Conservation (phyloP, 495 filamentous ascomycete species). For the Aspergillus saccharolyticus region DNA sequence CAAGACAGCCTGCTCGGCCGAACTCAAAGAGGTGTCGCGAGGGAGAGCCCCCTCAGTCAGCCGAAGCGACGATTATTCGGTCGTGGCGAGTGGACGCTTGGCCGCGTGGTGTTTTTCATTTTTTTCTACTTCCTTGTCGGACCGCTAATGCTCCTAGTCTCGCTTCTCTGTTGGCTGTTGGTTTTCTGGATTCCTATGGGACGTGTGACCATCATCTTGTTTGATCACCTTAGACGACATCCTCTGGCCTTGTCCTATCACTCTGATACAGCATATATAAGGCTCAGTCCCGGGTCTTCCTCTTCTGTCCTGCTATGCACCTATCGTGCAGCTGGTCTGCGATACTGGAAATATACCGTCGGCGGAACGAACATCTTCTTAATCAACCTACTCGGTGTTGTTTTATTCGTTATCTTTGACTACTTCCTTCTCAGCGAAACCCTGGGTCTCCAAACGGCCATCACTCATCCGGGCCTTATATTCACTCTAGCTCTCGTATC, state of each 20-base stretch:
- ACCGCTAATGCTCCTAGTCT: slow-evolving; percentile 81
- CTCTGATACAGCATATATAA: slow-evolving; percentile 71
- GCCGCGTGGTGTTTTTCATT: slow-evolving; percentile 89
- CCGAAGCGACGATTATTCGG: slow-evolving; percentile 89
- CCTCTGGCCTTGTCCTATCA: slow-evolving; percentile 91
- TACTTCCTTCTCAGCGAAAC: slow-evolving; percentile 68
- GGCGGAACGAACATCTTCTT: slow-evolving; percentile 99
- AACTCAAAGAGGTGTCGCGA: slow-evolving; percentile 44
- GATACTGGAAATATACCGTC: slow-evolving; percentile 99
- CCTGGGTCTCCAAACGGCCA: slow-evolving; percentile 61
- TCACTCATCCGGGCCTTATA: slow-evolving; percentile 78
- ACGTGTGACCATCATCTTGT: slow-evolving; percentile 83
- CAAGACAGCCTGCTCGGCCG: slow-evolving; percentile 85
- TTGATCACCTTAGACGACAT: slow-evolving; percentile 88
- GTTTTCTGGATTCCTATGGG: slow-evolving; percentile 99
- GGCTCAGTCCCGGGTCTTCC: slow-evolving; percentile 61
- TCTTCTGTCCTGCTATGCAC: slow-evolving; percentile 93
- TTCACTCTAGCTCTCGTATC: slow-evolving; percentile 83
- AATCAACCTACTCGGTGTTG: slow-evolving; percentile 89
- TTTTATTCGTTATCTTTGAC: slow-evolving; percentile 88
- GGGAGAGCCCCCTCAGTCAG: slow-evolving; percentile 48
- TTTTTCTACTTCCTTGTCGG: slow-evolving; percentile 95
- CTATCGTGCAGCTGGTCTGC: slow-evolving; percentile 86
- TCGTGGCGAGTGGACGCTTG: slow-evolving; percentile 90
- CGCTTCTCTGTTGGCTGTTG: slow-evolving; percentile 85